These are phyloP conservation scores for Arthrobotrys musiformis DNA, from an alignment of 2,329 filamentous ascomycete species.

Conservation along the genomic window DNA sequence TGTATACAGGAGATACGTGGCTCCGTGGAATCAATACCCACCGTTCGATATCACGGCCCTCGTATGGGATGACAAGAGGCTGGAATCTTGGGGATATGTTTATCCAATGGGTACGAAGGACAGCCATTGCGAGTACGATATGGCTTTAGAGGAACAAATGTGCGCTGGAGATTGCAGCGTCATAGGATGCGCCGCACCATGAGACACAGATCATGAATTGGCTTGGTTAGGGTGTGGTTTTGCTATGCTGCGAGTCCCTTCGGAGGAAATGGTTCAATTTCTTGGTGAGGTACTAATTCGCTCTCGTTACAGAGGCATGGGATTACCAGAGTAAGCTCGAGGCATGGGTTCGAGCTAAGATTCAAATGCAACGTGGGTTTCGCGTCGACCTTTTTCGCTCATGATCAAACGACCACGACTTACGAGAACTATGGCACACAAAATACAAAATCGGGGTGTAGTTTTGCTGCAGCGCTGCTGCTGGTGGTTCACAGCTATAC, in stretches of 20 bases:
- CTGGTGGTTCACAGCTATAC: background rate
- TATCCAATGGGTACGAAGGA: slow-evolving; percentile 13
- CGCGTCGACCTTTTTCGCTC: too few relatives aligned
- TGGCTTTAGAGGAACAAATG: slow-evolving; percentile 1
- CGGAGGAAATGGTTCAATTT: background rate
- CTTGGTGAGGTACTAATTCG: slow-evolving; percentile 5
- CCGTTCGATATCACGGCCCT: slow-evolving; percentile 25
- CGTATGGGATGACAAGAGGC: slow-evolving; percentile 34
- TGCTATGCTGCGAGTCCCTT: background rate
- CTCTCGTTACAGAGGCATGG: background rate
- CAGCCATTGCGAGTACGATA: background rate
- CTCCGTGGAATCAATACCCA: slow-evolving; percentile 35
- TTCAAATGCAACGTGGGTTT: background rate
- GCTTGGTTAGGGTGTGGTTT: slow-evolving; percentile 17
- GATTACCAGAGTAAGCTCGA: background rate
- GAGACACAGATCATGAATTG: background rate
- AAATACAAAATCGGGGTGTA: too few relatives aligned
- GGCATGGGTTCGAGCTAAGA: background rate
- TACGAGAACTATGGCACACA: too few relatives aligned
- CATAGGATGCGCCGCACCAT: background rate
- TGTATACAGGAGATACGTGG: background rate
- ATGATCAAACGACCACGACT: too few relatives aligned
- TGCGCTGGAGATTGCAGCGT: slow-evolving; percentile 24
- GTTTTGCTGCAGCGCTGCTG: too few relatives aligned
- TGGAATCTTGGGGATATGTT: slow-evolving; percentile 37